A percentile compares a stretch with the other conserved stretches of the same genome.
Evolutionary conservation across 306 rosid species (phyloP).

Genomic region (Dryas drummondii): DNA sequence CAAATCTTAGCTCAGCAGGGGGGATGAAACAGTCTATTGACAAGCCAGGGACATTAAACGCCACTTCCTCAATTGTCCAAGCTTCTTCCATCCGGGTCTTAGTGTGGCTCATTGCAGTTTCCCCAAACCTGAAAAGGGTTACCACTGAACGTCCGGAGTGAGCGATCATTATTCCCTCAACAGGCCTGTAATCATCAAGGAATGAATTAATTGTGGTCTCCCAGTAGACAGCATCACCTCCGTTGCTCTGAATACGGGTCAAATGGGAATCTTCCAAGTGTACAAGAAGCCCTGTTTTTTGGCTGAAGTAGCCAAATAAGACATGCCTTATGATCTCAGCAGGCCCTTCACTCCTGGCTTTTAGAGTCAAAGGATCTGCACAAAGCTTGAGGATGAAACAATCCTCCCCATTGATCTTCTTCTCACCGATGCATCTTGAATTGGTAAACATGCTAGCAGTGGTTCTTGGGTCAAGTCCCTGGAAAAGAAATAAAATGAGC

Average conservation of each 20-base stretch:
- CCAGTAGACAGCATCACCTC: constrained; percentile 98
- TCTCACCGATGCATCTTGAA: constrained; percentile 96
- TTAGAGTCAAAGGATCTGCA: constrained; percentile 81
- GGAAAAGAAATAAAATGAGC: constrained; percentile 13
- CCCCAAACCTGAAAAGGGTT: constrained; percentile 98
- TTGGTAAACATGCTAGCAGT: constrained; percentile 94
- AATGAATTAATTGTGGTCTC: constrained; percentile 97
- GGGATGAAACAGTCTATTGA: constrained; percentile 96
- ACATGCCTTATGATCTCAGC: constrained; percentile 98
- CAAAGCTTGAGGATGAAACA: constrained; percentile 97
- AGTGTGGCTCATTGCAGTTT: constrained; percentile 98
- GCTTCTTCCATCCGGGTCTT: constrained; percentile 99
- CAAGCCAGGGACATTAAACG: constrained; percentile 93
- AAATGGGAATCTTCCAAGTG: constrained; percentile 98
- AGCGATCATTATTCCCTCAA: constrained; percentile 95
- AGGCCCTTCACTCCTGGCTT: constrained; percentile 98
- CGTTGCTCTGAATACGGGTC: constrained; percentile 96
- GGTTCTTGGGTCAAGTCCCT: constrained; percentile 98
- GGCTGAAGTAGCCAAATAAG: constrained; percentile 97
- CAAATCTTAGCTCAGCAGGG: constrained; percentile 89
- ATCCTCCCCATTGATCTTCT: constrained; percentile 86
- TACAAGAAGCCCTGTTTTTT: constrained; percentile 88
- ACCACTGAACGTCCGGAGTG: constrained; percentile 94
- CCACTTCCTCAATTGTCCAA: constrained; percentile 98
- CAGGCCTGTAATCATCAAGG: constrained; percentile 82